Evolutionary conservation across 2,329 filamentous ascomycete species (phyloP).

Genomic region (Aspergillus pseudonomiae): DNA sequence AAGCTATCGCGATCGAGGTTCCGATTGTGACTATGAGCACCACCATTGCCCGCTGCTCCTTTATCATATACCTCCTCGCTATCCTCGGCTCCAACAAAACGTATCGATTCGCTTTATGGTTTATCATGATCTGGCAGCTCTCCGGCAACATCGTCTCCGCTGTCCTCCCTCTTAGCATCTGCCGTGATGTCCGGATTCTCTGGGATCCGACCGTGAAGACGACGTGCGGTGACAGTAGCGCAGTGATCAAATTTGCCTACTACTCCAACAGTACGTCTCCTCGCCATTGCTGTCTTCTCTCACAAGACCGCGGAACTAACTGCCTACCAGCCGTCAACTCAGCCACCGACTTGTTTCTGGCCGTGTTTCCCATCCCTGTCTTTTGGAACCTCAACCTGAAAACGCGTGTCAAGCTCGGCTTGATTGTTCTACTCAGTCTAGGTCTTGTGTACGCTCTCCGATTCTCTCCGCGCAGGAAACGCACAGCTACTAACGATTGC

Average conservation of each 20-base stretch:
- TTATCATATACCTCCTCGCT: slow-evolving; percentile 31
- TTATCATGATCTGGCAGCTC: slow-evolving; percentile 26
- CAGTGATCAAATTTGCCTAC: slow-evolving; percentile 33
- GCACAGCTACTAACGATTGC: background rate
- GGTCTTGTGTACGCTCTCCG: slow-evolving; percentile 29
- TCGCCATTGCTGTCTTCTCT: background rate
- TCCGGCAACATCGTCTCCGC: slow-evolving; percentile 30
- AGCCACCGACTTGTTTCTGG: slow-evolving; percentile 32
- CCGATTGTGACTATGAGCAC: slow-evolving; percentile 34
- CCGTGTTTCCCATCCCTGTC: slow-evolving; percentile 31
- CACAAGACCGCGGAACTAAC: background rate
- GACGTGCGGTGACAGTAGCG: slow-evolving; percentile 24
- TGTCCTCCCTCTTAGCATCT: slow-evolving; percentile 33
- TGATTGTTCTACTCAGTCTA: slow-evolving; percentile 31
- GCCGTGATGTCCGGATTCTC: slow-evolving; percentile 25
- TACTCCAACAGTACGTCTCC: slow-evolving; percentile 29
- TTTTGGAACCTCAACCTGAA: slow-evolving; percentile 37
- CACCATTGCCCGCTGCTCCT: slow-evolving; percentile 31
- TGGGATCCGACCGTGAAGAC: slow-evolving; percentile 29
- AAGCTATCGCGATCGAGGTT: slow-evolving; percentile 31
- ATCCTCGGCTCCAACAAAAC: slow-evolving; percentile 30
- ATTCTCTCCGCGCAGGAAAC: background rate
- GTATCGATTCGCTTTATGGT: slow-evolving; percentile 28
- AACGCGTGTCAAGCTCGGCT: slow-evolving; percentile 30
- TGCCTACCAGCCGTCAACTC: slow-evolving; percentile 28